phyloP scores from a whole-genome alignment of 2,329 filamentous ascomycete genomes.

The Colletotrichum acutatum region DNA sequence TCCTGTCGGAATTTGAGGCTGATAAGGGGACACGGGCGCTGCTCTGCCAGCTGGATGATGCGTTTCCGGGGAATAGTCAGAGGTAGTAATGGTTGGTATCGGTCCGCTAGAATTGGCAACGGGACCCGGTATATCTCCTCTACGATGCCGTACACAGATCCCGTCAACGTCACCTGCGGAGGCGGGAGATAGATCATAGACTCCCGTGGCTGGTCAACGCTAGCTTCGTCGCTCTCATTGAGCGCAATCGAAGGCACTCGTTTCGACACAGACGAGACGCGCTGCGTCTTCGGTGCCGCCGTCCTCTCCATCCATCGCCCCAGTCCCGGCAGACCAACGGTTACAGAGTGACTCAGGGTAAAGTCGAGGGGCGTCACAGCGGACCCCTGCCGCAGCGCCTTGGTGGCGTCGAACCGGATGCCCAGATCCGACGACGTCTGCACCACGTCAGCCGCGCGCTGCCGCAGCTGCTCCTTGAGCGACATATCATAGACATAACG shows the following conservation, averaged over 20 bases:
- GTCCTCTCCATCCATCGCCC: constrained; percentile 40
- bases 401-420: constrained; percentile 49
- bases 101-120: constrained; percentile 47
- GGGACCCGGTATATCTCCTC: constrained; percentile 45
- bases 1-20: constrained; percentile 53
- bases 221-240: constrained; percentile 5
- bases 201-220: constrained; percentile 6
- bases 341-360: constrained; percentile 50
- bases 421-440: constrained; percentile 51
- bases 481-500: constrained; percentile 37
- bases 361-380: constrained; percentile 49
- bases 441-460: constrained; percentile 38
- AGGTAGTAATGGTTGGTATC: constrained; percentile 52
- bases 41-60: constrained; percentile 50
- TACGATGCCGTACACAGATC: constrained; percentile 53
- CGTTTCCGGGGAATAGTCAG: constrained; percentile 49
- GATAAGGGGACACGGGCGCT: constrained; percentile 50
- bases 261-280: constrained; percentile 14
- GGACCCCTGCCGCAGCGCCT: constrained; percentile 24
- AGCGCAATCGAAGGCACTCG: constrained; percentile 36
- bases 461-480: constrained; percentile 38
- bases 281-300: background rate
- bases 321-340: constrained; percentile 47
- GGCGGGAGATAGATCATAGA: constrained; percentile 33
- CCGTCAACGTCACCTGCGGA: constrained; percentile 52